Base-by-base conservation (phyloP, 768 basidiomycete genomes). In the Scleroderma bovista region DNA sequence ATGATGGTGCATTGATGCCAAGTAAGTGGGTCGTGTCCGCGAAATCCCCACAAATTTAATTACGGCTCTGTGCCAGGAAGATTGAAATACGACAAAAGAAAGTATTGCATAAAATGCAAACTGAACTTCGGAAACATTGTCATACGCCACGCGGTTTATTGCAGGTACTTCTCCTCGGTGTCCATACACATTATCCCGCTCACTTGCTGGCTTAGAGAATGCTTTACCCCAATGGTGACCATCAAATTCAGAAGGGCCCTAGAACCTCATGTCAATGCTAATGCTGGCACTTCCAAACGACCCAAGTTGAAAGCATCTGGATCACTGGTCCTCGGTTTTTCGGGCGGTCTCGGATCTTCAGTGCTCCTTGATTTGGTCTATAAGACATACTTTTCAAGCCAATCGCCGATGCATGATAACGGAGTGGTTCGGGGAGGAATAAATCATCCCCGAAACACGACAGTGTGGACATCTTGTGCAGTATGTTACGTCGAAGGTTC, bases 61-160 rank as follows among this genome's bases (percentile, higher is more conserved):
- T 40, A 32, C 23, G 36, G 43, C 32, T 53, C 11, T 3, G 41
- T 24, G 12, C 10, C 41, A 90, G 88, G 78, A 29, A 80, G 82
- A 22, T 68, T 71, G 46, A 88, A 79, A 59, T 86, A 80, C 57
- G 85, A 86, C 61, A 82, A 79, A 65, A 75, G 80, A 2, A 83
- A 72, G 51, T 61, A 66, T 12, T 92, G 88, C 56, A 74, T 88
- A n/a, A 85, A 83, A 58, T 92, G 89, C 66, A 90, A 88, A 62
- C 69, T 66, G 26, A 76, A 75, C 22, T 55, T 48, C 7, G 89
- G 86, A 20, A 86, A 81, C 46, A 69, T 90, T 24, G 81, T 89
- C 43, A 80, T 90, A 48, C 76, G 87, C 37, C 86, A 91, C 62
- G 81, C 85, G 13, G 84, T 88, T 17, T 92, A 91, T 60, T 92